phyloP scores from a whole-genome alignment of 192 early-diverging fungal genomes.

The Mortierella alpina region DNA sequence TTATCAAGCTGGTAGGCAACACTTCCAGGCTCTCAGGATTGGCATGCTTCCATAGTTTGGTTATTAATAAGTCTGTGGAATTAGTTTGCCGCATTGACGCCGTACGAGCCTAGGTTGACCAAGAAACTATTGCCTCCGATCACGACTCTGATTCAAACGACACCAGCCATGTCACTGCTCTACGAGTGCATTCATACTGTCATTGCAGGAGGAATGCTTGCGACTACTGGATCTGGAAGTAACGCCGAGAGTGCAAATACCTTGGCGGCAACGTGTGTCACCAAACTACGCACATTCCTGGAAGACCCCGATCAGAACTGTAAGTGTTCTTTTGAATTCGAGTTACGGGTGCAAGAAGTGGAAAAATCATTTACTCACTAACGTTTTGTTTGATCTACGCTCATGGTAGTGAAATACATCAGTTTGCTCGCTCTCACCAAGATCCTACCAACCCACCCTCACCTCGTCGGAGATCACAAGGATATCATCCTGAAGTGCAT shows the following conservation, averaged over 20 bases:
- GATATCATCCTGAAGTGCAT: conserved; percentile 89
- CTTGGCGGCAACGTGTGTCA: conserved; percentile 85
- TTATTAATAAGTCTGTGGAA: not conserved
- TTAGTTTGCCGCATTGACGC: conserved; percentile 91
- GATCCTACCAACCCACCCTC: conserved; percentile 86
- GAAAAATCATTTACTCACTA: not conserved
- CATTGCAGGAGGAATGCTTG: conserved; percentile 89
- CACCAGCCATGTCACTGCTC: conserved; percentile 94
- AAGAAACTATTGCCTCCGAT: conserved; percentile 90
- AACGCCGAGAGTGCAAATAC: conserved; percentile 62
- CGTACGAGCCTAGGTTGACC: conserved; percentile 91
- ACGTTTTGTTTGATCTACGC: not conserved
- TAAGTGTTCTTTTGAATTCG: conserved; percentile 52
- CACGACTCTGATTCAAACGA: conserved; percentile 85
- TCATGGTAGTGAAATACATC: conserved; percentile 85
- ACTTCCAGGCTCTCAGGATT: not conserved
- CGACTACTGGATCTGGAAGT: conserved; percentile 60
- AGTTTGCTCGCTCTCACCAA: conserved; percentile 88
- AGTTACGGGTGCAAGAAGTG: not conserved
- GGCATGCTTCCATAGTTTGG: not conserved
- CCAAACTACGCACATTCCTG: conserved; percentile 84
- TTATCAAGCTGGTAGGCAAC: conserved; percentile 88
- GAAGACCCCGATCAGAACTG: conserved; percentile 93
- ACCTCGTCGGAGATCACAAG: conserved; percentile 82
- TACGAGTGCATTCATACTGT: conserved; percentile 98